Evolutionary conservation across 352 stramenopile species (phyloP).

Genomic region (Pythium sukuiense): DNA sequence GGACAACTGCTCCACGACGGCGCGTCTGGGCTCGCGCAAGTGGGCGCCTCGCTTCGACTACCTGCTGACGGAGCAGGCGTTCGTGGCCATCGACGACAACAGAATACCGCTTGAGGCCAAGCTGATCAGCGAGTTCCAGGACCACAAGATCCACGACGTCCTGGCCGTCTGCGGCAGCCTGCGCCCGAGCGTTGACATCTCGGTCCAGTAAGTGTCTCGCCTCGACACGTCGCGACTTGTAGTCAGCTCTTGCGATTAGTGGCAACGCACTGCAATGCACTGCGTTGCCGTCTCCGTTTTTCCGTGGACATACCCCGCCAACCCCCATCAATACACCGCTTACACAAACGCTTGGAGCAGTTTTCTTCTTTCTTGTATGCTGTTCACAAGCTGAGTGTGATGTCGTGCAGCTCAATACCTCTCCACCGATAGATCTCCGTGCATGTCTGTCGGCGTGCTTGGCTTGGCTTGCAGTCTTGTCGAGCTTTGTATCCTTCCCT

Average conservation of each 20-base stretch:
- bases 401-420: no score
- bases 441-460: no score
- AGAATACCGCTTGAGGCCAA: slow-evolving; percentile 77
- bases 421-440: no score
- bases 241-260: slow-evolving; percentile 7
- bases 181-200: slow-evolving; percentile 96
- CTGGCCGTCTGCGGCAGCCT: slow-evolving; percentile 95
- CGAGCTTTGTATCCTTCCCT: no score
- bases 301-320: background rate
- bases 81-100: slow-evolving; percentile 94
- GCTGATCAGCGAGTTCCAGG: slow-evolving; percentile 94
- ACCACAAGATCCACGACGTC: slow-evolving; percentile 97
- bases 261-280: background rate
- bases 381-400: no score
- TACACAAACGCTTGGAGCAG: background rate
- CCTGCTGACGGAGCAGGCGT: slow-evolving; percentile 97
- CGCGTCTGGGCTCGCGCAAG: slow-evolving; percentile 96
- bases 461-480: no score
- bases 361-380: no score
- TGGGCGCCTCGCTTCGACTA: slow-evolving; percentile 99
- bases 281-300: background rate
- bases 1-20: slow-evolving; percentile 99
- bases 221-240: background rate
- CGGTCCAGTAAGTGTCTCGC: slow-evolving; percentile 55
- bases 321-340: background rate